Evolutionary conservation across 805 yeast species (phyloP).

Genomic region (Phaffomyces opuntiae): DNA sequence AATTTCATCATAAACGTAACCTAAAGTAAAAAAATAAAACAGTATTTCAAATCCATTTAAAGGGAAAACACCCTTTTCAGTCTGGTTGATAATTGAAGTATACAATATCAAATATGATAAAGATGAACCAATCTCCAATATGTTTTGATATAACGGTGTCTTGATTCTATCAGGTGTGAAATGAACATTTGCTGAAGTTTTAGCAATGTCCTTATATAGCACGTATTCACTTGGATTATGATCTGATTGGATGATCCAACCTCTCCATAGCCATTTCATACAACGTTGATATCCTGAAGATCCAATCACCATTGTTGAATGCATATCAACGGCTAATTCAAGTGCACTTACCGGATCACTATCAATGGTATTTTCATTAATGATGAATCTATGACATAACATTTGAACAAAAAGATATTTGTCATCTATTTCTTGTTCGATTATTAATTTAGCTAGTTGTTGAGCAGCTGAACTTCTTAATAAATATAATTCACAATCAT

Average conservation of each 20-base stretch:
- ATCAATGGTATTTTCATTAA: slow-evolving; percentile 56
- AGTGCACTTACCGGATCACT: slow-evolving; percentile 64
- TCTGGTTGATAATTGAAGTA: slow-evolving; percentile 57
- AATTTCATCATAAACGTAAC: slow-evolving; percentile 61
- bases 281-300: slow-evolving; percentile 82
- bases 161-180: slow-evolving; percentile 79
- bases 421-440: slow-evolving; percentile 50
- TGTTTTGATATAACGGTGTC: slow-evolving; percentile 79
- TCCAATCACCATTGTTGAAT: slow-evolving; percentile 67
- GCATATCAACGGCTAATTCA: slow-evolving; percentile 83
- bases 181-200: slow-evolving; percentile 49
- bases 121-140: slow-evolving; percentile 61
- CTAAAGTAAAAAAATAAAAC: slow-evolving; percentile 61
- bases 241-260: slow-evolving; percentile 80
- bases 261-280: slow-evolving; percentile 87
- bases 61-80: slow-evolving; percentile 28
- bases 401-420: slow-evolving; percentile 63
- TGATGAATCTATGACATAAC: slow-evolving; percentile 69
- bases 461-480: slow-evolving; percentile 68
- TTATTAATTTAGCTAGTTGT: slow-evolving; percentile 59
- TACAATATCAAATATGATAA: slow-evolving; percentile 54
- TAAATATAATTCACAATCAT: slow-evolving; percentile 56
- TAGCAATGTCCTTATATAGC: slow-evolving; percentile 52
- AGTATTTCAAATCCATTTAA: slow-evolving; percentile 44
- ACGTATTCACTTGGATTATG: slow-evolving; percentile 64